Evolutionary conservation across 75 land plant species (phyloP).

Genomic region (Picea sitchensis): DNA sequence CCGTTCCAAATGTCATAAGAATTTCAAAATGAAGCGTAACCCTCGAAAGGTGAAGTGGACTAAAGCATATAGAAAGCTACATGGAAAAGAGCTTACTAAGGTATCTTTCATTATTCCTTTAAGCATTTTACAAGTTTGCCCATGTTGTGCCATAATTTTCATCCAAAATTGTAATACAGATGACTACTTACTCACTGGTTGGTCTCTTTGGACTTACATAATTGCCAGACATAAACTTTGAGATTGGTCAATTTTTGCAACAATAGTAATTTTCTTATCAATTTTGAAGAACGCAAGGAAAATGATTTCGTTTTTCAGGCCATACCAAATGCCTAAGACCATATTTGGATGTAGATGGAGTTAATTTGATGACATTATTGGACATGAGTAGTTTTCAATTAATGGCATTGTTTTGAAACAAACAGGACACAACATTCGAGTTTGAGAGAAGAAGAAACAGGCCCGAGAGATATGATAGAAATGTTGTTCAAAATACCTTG

Average conservation of each 20-base stretch:
- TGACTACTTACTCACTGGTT: not conserved
- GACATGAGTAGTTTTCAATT: not conserved
- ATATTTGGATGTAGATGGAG: not conserved
- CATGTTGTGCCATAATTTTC: not conserved
- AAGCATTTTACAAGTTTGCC: not conserved
- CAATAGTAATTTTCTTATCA: not conserved
- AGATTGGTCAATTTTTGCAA: not conserved
- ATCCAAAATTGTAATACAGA: not conserved
- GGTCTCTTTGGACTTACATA: not conserved
- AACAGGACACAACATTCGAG: conserved; percentile 92
- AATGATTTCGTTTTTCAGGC: not conserved
- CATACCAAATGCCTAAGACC: not conserved
- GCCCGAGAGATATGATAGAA: conserved; percentile 95
- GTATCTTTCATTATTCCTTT: conserved; percentile 19
- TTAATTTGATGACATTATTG: not conserved
- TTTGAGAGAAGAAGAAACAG: conserved; percentile 97
- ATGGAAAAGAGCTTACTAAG: conserved; percentile 95
- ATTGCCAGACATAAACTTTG: not conserved
- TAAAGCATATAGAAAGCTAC: conserved; percentile 87
- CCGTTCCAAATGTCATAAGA: conserved; percentile 98
- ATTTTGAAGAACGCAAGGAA: not conserved
- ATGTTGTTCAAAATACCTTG: conserved; percentile 71
- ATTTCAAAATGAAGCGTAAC: conserved; percentile 99
- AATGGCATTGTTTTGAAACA: conserved; percentile 1
- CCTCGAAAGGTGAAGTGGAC: conserved; percentile 99